Evolutionary conservation across 2,329 filamentous ascomycete genomes (phyloP), one percentile per base, ranked within the genome.

Genomic region (Claviceps sp.): DNA sequence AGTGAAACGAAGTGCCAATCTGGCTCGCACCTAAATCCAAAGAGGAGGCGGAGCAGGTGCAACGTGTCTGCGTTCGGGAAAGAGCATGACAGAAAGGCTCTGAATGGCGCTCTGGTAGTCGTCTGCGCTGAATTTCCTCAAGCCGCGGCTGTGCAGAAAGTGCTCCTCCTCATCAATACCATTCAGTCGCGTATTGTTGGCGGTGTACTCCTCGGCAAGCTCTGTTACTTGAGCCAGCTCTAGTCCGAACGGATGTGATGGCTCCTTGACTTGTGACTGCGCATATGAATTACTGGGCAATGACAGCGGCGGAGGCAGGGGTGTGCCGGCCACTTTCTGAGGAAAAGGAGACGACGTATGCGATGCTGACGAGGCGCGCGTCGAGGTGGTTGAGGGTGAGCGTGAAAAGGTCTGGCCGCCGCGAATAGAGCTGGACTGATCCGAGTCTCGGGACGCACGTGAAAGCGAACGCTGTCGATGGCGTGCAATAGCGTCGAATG

Each of bases 161-260:
- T 79, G 73, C 61, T 87, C 77, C 49, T 70, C 67, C 51, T 88
- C 85, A 45, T 90, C 84, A 40, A 83, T 70, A 45, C 81, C 72
- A n/a, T 76, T 75, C 54, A 78, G 64, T 55, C 75, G 69, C 39
- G 80, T 75, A 55, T 77, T 76, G 56, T 77, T 76, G 34, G 81
- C 75, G 43, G 82, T 81, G 59, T 88, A 91, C 67, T 96, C 90
- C 69, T 97, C 93, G 0, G 85, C 91, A 16, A 96, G 78, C 68
- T 97, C 93, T 50, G 89, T 88, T 23, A 97, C 87, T 68, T 97
- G 86, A 52, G 88, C 88, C 50, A 97, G 74, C 68, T 98, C 93
- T 49, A 85, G 83, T 50, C 88, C 88, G 61, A 97, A 97, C 0
- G 91, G 91, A 65, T 93, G 80, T 45, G 29, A 34, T 34, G 68